Evolutionary conservation across 2,329 filamentous ascomycete species (phyloP).

Genomic region (Talaromyces marneffei): DNA sequence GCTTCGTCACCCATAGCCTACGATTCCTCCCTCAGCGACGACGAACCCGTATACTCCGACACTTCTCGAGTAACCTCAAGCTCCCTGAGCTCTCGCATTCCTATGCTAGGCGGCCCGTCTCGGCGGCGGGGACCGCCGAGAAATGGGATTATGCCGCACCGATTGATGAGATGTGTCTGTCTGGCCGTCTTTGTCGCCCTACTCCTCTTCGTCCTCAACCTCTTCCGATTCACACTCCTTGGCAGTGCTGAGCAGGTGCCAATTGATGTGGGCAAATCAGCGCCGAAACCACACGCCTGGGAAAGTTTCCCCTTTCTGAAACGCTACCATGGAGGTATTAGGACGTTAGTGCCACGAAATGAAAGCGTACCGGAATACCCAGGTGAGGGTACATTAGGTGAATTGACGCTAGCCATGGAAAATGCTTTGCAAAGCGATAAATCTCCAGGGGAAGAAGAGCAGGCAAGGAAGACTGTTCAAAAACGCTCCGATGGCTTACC

Average conservation of each 20-base stretch:
- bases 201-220: constrained; percentile 67
- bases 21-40: constrained; percentile 22
- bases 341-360: constrained; percentile 58
- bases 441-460: constrained; percentile 32
- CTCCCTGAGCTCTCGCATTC: constrained; percentile 22
- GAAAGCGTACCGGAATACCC: constrained; percentile 80
- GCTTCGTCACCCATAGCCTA: constrained; percentile 8
- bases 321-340: constrained; percentile 84
- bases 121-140: constrained; percentile 29
- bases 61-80: constrained; percentile 50
- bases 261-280: constrained; percentile 50
- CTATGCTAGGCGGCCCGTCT: constrained; percentile 34
- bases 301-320: constrained; percentile 79
- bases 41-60: constrained; percentile 40
- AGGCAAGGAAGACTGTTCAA: constrained; percentile 22
- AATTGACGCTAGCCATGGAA: constrained; percentile 2
- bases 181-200: constrained; percentile 63
- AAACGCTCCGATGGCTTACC: constrained; percentile 3
- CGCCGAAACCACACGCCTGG: constrained; percentile 65
- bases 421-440: constrained; percentile 27
- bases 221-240: constrained; percentile 66
- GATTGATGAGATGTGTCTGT: constrained; percentile 71
- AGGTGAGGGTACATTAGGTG: constrained; percentile 47
- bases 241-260: constrained; percentile 25
- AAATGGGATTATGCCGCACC: constrained; percentile 49